Conservation (phyloP, 371 early-diverging fungal species). For the Dentiscutata heterogama region DNA sequence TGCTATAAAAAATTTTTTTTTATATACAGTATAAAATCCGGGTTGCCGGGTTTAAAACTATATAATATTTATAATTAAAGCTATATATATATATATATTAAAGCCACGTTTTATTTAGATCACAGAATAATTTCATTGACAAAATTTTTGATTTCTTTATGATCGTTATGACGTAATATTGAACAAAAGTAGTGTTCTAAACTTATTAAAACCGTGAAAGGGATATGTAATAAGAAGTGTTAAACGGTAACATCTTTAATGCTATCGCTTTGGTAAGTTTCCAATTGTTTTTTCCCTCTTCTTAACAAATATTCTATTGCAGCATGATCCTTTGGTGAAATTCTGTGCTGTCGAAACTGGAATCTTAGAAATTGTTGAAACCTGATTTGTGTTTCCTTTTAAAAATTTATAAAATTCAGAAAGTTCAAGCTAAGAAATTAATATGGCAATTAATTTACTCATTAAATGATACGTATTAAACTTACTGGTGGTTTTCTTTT, state of each 20-base stretch:
- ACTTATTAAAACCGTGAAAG: no score
- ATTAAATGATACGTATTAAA: neutral
- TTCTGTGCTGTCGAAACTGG: constrained; percentile 19
- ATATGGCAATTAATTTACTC: neutral
- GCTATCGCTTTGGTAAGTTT: constrained; percentile 27
- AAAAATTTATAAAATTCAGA: neutral
- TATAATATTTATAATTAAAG: no score
- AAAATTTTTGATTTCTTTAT: no score
- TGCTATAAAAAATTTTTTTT: no score
- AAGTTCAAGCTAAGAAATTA: neutral
- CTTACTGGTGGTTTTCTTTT: constrained; percentile 59
- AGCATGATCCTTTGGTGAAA: constrained; percentile 36
- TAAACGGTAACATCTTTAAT: constrained; percentile 21
- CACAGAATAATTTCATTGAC: no score
- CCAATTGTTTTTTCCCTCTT: constrained; percentile 40
- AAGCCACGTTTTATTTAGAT: no score
- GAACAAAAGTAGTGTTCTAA: no score
- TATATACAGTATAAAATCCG: no score
- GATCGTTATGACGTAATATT: no score
- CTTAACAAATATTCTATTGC: constrained; percentile 42
- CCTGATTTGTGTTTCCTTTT: constrained; percentile 23
- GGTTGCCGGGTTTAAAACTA: no score
- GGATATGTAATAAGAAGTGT: neutral
- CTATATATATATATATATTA: no score
- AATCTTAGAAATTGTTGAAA: constrained; percentile 30